Conservation (phyloP, 495 filamentous ascomycete genomes). For the Xylaria scruposa region DNA sequence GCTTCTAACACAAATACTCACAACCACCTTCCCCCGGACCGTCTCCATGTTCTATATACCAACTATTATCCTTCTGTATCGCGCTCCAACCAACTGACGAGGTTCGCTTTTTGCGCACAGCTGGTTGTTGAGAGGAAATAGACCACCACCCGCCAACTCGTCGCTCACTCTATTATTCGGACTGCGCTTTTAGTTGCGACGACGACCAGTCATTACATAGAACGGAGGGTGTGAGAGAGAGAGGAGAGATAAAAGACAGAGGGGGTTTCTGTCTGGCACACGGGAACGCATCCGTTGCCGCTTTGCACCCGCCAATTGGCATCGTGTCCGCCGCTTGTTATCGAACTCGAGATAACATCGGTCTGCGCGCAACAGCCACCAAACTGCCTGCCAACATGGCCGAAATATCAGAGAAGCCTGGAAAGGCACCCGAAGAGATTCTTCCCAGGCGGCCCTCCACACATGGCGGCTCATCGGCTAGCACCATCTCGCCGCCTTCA, state of each 20-base stretch:
- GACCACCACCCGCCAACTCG: background rate
- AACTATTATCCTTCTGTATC: background rate
- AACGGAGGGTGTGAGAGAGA: background rate
- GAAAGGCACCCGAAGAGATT: conserved; percentile 31
- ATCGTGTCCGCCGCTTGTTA: conserved; percentile 8
- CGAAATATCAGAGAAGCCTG: conserved; percentile 39
- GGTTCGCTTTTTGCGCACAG: background rate
- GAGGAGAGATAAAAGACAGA: background rate
- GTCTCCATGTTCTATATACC: conserved; percentile 9
- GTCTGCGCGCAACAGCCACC: conserved; percentile 10
- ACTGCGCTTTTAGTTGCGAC: conserved; percentile 2
- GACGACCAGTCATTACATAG: background rate
- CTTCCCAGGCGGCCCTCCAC: conserved; percentile 42
- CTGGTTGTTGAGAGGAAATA: conserved; percentile 3
- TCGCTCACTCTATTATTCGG: background rate
- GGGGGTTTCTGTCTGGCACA: background rate
- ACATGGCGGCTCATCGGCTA: conserved; percentile 37
- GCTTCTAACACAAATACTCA: conserved; percentile 12
- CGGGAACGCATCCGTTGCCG: conserved; percentile 6
- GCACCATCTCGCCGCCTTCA: conserved; percentile 10
- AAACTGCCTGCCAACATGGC: conserved; percentile 31
- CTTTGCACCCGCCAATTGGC: background rate
- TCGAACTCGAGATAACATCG: conserved; percentile 11
- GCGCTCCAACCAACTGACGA: conserved; percentile 8
- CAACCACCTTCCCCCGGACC: background rate